phyloP scores from a whole-genome alignment of 1,284 basidiomycete genomes.

The Gomphus bonarii region DNA sequence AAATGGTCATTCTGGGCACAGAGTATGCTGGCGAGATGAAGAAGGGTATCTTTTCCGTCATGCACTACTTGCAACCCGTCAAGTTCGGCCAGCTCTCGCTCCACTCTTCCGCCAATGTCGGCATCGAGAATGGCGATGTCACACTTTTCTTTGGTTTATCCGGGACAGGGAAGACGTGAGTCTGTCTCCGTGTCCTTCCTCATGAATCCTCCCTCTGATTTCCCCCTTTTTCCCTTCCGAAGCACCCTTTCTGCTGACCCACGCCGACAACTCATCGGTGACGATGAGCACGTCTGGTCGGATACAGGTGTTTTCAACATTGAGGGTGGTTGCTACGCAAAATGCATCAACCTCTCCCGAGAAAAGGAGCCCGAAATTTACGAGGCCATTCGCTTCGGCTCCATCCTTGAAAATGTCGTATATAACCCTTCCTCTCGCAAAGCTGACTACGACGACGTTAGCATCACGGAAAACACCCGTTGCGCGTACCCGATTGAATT shows the following conservation, averaged over 20 bases:
- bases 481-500: slow-evolving; percentile 97
- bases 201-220: neutral
- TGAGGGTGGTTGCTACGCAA: slow-evolving; percentile 99
- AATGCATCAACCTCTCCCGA: slow-evolving; percentile 92
- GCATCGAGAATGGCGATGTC: slow-evolving; percentile 82
- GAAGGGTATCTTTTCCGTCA: slow-evolving; percentile 99
- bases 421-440: slow-evolving; percentile 84
- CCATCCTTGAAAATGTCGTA: slow-evolving; percentile 98
- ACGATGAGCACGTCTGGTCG: slow-evolving; percentile 98
- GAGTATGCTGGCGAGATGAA: slow-evolving; percentile 99
- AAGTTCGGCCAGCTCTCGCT: slow-evolving; percentile 98
- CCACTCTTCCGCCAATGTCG: slow-evolving; percentile 98
- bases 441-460: slow-evolving; percentile 94
- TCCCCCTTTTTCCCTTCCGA: neutral
- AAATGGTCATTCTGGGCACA: slow-evolving; percentile 99
- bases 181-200: neutral
- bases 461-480: slow-evolving; percentile 98
- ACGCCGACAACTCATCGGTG: slow-evolving; percentile 83
- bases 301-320: slow-evolving; percentile 99
- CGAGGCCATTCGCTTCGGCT: slow-evolving; percentile 91
- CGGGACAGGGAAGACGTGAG: slow-evolving; percentile 89
- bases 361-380: slow-evolving; percentile 99
- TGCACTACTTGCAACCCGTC: slow-evolving; percentile 99
- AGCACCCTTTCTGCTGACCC: slow-evolving; percentile 87
- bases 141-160: slow-evolving; percentile 99